Evolutionary conservation across 441 rosid genomes (phyloP).

Genomic region (Corymbia calophylla): DNA sequence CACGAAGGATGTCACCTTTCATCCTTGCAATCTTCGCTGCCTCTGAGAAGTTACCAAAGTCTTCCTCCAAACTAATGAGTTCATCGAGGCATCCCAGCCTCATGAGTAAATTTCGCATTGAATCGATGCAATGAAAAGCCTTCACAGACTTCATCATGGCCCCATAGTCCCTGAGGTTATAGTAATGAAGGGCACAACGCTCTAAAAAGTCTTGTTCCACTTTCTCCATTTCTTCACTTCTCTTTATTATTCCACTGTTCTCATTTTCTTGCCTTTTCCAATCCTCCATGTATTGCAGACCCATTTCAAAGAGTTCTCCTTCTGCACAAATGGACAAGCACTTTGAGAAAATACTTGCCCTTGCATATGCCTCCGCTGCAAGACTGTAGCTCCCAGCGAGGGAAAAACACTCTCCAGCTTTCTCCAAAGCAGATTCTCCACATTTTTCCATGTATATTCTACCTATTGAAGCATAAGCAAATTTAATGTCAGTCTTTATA

Average conservation of each 20-base stretch:
- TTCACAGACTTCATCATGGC: constrained; percentile 37
- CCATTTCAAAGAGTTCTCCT: constrained; percentile 35
- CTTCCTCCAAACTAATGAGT: constrained; percentile 36
- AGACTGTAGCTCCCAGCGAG: constrained; percentile 3
- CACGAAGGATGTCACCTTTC: constrained; percentile 23
- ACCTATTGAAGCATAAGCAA: constrained; percentile 16
- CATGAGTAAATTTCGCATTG: constrained; percentile 23
- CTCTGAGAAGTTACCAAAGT: constrained; percentile 26
- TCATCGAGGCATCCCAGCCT: constrained; percentile 27
- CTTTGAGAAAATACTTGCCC: constrained; percentile 13
- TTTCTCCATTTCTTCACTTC: constrained; percentile 14
- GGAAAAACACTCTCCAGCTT: not conserved
- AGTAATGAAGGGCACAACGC: constrained; percentile 26
- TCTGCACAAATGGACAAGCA: constrained; percentile 27
- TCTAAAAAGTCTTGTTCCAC: constrained; percentile 31
- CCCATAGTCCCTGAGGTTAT: constrained; percentile 14
- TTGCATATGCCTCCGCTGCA: constrained; percentile 45
- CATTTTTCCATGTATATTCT: constrained; percentile 30
- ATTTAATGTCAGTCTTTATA: not conserved
- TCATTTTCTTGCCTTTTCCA: constrained; percentile 24
- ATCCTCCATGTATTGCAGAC: constrained; percentile 24
- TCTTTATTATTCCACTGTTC: not conserved
- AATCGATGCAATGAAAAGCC: constrained; percentile 17
- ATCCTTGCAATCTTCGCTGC: constrained; percentile 36
- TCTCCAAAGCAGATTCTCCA: constrained; percentile 18